Conservation (phyloP, 768 basidiomycete species). For the Kwoniella botswanensis region DNA sequence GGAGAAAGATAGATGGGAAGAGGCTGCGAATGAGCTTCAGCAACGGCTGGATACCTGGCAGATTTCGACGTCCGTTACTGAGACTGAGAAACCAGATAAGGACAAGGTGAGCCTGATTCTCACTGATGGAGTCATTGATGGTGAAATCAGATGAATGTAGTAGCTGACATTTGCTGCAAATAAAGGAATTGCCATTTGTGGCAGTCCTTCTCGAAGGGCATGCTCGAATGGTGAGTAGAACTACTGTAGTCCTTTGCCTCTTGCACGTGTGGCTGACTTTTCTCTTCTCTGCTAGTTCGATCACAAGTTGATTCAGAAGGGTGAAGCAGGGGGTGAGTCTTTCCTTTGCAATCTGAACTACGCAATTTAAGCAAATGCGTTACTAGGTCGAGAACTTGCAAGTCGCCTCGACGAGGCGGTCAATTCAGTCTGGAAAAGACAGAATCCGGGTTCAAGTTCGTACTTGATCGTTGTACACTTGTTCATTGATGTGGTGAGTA, state of each 20-base stretch:
- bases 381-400: constrained; percentile 14
- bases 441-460: neutral
- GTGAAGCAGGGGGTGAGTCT: constrained; percentile 19
- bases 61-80: neutral
- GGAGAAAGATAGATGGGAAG: neutral
- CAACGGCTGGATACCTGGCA: neutral
- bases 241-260: neutral
- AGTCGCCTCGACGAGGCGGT: neutral
- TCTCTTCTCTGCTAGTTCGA: constrained; percentile 16
- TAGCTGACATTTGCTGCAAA: neutral
- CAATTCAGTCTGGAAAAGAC: constrained; percentile 4
- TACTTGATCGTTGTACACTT: constrained; percentile 21
- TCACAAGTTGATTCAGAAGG: constrained; percentile 5
- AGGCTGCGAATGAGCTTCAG: neutral
- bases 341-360: neutral
- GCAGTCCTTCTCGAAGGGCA: constrained; percentile 29
- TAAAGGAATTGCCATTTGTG: constrained; percentile 12
- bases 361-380: neutral
- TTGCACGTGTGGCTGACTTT: neutral
- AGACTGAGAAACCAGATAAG: neutral
- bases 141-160: neutral
- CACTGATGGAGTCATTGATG: neutral
- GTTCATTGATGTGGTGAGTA: constrained; percentile 40
- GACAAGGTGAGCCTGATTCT: neutral
- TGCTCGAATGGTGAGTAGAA: constrained; percentile 24